Conservation (phyloP, 2,329 filamentous ascomycete species). For the Phialemoniopsis sp. region DNA sequence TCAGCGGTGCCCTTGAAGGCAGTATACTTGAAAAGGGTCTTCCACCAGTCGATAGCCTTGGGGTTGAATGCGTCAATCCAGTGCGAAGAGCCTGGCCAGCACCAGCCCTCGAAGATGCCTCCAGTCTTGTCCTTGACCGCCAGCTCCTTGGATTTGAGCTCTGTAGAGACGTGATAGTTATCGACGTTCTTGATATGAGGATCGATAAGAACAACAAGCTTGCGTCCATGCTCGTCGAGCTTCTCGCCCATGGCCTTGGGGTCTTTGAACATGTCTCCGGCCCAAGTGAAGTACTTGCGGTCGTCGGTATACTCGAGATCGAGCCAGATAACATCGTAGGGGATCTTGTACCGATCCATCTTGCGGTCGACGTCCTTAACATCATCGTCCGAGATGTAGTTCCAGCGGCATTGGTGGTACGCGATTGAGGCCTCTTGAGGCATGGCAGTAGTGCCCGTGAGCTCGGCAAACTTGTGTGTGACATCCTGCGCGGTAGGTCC, state of each 20-base stretch:
- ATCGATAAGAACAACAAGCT: conserved; percentile 92
- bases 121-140: conserved; percentile 88
- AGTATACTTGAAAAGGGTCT: conserved; percentile 79
- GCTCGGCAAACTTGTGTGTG: conserved; percentile 76
- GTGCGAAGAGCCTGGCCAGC: conserved; percentile 95
- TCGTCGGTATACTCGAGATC: conserved; percentile 97
- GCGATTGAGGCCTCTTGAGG: conserved; percentile 89
- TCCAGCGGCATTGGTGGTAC: conserved; percentile 98
- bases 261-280: conserved; percentile 80
- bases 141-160: conserved; percentile 79
- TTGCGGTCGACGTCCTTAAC: conserved; percentile 95
- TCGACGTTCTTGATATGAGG: conserved; percentile 95
- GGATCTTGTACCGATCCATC: conserved; percentile 92
- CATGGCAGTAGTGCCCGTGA: conserved; percentile 87
- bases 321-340: conserved; percentile 98
- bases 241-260: conserved; percentile 86
- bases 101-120: conserved; percentile 91
- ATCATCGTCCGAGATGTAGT: conserved; percentile 95
- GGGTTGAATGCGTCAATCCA: conserved; percentile 97
- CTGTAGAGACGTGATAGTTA: conserved; percentile 70
- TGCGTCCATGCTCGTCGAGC: conserved; percentile 78
- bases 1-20: conserved; percentile 79
- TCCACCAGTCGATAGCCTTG: conserved; percentile 90
- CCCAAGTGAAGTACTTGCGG: conserved; percentile 98
- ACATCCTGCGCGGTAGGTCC: conserved; percentile 83